Evolutionary conservation across 371 early-diverging fungal genomes (phyloP), one percentile per base, ranked within the genome.

Genomic region (Sporodiniella umbellata): DNA sequence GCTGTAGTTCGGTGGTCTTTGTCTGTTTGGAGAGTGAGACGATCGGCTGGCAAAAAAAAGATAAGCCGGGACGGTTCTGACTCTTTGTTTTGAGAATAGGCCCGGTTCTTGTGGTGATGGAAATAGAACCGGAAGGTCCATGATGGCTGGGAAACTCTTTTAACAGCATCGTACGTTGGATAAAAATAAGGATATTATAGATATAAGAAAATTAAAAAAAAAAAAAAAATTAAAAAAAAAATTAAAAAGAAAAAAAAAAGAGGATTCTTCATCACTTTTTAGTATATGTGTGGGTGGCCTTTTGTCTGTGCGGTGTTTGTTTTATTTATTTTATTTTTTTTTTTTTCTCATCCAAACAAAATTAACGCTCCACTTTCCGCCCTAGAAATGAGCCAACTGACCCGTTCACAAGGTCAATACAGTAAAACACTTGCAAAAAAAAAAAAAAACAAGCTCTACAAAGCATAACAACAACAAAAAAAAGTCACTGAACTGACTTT

Each of bases 11-110:
- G 15, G 8, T 35, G 35, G 22, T 42, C 51, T 45, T 35, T 11
- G 45, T 33, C 39, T 38, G 19, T 24, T 40, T 31, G 6, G 33
- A 18, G 21, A 39, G 24, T 53, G 42, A 30, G n/a, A 24, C 48
- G 23, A 22, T 33, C 21, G 49, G 17, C 24, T 56, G 56, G 40
- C 62, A 62, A 62, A 62, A 62, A 42, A 62, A 62, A 11, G 62
- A 62, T 44, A 62, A 53, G 19, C 62, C 62, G 28, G 62, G 62
- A 37, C 49, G 44, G 35, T 25, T 43, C 45, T 62, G 53, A 19
- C 30, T 24, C 43, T 56, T 56, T 38, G 55, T 40, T 40, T 40
- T 40, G 21, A 40, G 18, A 22, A 40, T 40, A 7, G 40, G 40
- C 18, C 19, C 21, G 8, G 40, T 15, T 19, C 21, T 40, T 4